phyloP scores from a whole-genome alignment of 2,329 filamentous ascomycete genomes.

The Talaromyces pinophilus region DNA sequence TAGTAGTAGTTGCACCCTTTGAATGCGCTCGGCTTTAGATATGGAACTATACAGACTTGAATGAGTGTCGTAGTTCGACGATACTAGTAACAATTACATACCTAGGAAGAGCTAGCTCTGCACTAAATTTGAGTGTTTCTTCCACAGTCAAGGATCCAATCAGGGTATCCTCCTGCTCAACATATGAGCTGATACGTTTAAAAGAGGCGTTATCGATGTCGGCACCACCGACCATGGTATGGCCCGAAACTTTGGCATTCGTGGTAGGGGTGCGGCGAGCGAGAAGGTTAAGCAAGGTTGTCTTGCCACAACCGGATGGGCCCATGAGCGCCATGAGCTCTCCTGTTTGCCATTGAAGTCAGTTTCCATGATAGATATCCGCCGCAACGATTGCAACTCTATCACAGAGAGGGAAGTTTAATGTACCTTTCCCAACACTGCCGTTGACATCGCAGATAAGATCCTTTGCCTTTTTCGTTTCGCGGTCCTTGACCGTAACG shows the following conservation, averaged over 20 bases:
- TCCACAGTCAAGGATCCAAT: slow-evolving; percentile 77
- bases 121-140: slow-evolving; percentile 78
- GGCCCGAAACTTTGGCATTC: slow-evolving; percentile 56
- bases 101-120: slow-evolving; percentile 64
- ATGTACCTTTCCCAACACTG: slow-evolving; percentile 61
- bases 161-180: slow-evolving; percentile 85
- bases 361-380: background rate
- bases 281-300: slow-evolving; percentile 78
- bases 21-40: slow-evolving; percentile 59
- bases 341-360: slow-evolving; percentile 45
- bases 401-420: background rate
- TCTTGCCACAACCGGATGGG: slow-evolving; percentile 73
- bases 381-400: background rate
- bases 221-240: slow-evolving; percentile 64
- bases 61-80: too few species aligned
- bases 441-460: slow-evolving; percentile 67
- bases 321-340: slow-evolving; percentile 81
- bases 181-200: slow-evolving; percentile 69
- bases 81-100: slow-evolving; percentile 32
- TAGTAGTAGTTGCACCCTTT: slow-evolving; percentile 67
- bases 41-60: slow-evolving; percentile 42
- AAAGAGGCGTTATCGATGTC: slow-evolving; percentile 58
- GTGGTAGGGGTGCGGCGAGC: slow-evolving; percentile 62
- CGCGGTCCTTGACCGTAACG: slow-evolving; percentile 71
- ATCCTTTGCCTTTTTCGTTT: slow-evolving; percentile 62